Evolutionary conservation across 495 filamentous ascomycete genomes (phyloP).

Genomic region (Apiosordaria backusii): DNA sequence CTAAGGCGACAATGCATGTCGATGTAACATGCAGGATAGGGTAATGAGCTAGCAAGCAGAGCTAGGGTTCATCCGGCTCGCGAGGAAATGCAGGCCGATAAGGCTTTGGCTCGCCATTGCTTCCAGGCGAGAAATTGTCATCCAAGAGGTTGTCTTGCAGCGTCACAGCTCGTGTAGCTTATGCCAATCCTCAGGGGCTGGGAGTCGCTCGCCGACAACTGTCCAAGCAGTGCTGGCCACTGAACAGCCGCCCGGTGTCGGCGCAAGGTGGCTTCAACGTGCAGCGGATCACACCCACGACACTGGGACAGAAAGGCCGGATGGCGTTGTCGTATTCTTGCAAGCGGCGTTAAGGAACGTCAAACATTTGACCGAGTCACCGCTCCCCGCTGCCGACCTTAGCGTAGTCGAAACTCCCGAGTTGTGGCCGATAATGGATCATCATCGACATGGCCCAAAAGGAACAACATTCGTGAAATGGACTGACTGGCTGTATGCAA

Average conservation of each 20-base stretch:
- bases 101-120: conserved; percentile 28
- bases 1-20: background rate
- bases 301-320: background rate
- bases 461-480: background rate
- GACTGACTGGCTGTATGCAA: background rate
- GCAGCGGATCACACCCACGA: background rate
- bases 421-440: background rate
- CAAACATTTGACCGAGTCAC: background rate
- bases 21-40: background rate
- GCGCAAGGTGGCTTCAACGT: background rate
- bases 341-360: background rate
- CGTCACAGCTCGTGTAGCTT: background rate
- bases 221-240: background rate
- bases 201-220: background rate
- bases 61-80: background rate
- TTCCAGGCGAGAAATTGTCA: conserved; percentile 6
- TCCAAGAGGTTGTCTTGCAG: conserved; percentile 6
- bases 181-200: background rate
- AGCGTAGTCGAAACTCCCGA: background rate
- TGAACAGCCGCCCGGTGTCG: background rate
- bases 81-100: conserved; percentile 25
- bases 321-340: conserved; percentile 1
- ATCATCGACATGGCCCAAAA: background rate
- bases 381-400: background rate
- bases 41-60: background rate